phyloP scores from a whole-genome alignment of 192 early-diverging fungal species.

The Backusella australiensis region DNA sequence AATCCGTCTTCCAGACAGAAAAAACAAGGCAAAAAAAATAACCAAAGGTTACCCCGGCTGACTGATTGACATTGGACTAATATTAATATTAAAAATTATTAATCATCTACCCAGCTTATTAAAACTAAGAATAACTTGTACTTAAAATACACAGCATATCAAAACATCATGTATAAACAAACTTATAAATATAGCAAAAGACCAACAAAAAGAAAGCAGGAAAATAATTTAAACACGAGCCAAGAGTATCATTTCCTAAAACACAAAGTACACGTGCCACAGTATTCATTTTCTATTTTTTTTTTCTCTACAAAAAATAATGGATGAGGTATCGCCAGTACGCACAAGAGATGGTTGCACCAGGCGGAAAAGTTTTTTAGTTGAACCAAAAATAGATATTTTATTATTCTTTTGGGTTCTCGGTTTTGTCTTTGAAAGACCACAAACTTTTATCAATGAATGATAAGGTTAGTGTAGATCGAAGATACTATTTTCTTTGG shows the following conservation, averaged over 20 bases:
- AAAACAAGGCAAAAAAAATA: background rate
- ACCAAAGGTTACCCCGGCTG: background rate
- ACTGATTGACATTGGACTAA: background rate
- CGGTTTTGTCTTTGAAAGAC: background rate
- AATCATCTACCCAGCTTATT: background rate
- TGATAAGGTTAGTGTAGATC: too few relatives aligned
- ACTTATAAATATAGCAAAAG: background rate
- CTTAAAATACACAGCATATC: background rate
- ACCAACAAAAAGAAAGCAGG: background rate
- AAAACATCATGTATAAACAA: background rate
- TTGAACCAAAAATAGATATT: constrained; percentile 9
- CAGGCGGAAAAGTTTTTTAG: background rate
- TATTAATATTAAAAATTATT: background rate
- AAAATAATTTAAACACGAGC: background rate
- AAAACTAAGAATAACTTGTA: background rate
- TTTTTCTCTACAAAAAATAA: background rate
- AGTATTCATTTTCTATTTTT: background rate
- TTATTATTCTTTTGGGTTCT: constrained; percentile 4
- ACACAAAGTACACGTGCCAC: background rate
- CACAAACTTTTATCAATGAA: background rate
- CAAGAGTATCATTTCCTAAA: background rate
- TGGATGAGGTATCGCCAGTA: background rate
- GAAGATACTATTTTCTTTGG: too few relatives aligned
- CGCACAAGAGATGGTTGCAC: background rate
- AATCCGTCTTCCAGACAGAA: background rate